Evolutionary conservation across 108 stramenopile species (phyloP).

Genomic region (Thalassiosira profunda): DNA sequence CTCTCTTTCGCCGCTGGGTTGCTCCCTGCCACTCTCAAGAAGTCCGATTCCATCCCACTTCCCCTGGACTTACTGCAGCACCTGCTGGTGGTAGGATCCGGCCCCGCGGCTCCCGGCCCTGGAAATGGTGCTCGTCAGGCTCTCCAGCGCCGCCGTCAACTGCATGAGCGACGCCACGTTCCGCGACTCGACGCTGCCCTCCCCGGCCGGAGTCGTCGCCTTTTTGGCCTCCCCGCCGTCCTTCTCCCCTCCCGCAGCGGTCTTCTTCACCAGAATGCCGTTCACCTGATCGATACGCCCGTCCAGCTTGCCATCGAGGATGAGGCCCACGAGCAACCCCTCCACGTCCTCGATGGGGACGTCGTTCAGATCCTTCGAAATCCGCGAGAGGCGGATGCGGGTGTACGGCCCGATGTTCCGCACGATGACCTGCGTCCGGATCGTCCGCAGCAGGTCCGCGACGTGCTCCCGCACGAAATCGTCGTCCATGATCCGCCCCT

Average conservation of each 20-base stretch:
- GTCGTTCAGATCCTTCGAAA: constrained; percentile 87
- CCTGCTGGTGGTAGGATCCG: no score
- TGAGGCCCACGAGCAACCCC: constrained; percentile 82
- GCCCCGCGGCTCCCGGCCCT: no score
- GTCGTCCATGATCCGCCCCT: constrained; percentile 91
- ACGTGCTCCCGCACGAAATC: constrained; percentile 92
- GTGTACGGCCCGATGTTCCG: constrained; percentile 90
- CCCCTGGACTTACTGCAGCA: no score
- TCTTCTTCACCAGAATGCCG: constrained; percentile 60
- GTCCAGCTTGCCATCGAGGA: constrained; percentile 86
- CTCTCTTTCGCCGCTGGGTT: no score
- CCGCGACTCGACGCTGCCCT: constrained; percentile 3
- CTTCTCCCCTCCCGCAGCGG: no score
- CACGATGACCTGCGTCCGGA: constrained; percentile 91
- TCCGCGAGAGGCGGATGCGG: constrained; percentile 76
- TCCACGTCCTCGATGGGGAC: constrained; percentile 90
- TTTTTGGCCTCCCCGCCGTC: neutral
- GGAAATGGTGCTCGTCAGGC: neutral
- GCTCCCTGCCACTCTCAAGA: no score
- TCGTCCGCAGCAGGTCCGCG: constrained; percentile 89
- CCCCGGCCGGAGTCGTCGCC: neutral
- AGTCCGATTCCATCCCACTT: no score
- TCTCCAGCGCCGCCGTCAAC: neutral
- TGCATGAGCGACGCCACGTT: neutral
- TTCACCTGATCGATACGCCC: constrained; percentile 83